Evolutionary conservation across 2,329 filamentous ascomycete genomes (phyloP), one percentile per base, ranked within the genome.

Genomic region (Penicillium glabrum): DNA sequence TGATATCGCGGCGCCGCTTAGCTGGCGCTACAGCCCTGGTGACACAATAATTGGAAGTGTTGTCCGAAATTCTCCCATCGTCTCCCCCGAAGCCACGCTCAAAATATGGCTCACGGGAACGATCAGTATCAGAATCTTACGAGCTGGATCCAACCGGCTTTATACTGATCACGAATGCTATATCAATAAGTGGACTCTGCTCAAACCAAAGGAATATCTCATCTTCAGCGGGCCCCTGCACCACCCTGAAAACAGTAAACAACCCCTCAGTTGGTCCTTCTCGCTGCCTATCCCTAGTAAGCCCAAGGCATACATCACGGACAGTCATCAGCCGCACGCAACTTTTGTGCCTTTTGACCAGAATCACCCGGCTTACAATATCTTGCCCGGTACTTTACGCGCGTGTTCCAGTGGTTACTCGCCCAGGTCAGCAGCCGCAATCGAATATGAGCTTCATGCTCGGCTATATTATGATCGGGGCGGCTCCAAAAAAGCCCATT

Each of bases 31-130:
- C 39, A 29, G 24, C n/a, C 44, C 54, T 1, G 54, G 54, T 5
- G 54, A 57, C 27, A 53, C 35, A 1, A 48, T 57, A 16, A 57
- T 57, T 27, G 54, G 54, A 1, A 49, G 44, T 3, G 24, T 53
- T 14, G 19, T 53, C 5, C 44, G 54, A 27, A 24, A 33, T 2
- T 24, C 50, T 1, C 35, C 49, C 4, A 44, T 57, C 7, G 16
- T 57, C 27, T 46, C 49, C 1, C 37, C 50, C 2, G 23, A 49
- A 23, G 54, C 45, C 6, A 53, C 27, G 26, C 10, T 57, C n/a
- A 53, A 33, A 1, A 11, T 53, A 27, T 47, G 35, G 26, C 44
- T 57, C 2, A 47, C 33, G 4, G 54, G 54, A 3, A 16, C 19
- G 5, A 49, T 50, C 24, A 48, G 16, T 19, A 23, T 41, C 9